Evolutionary conservation across 352 stramenopile species (phyloP).

Genomic region (Globisporangium barbulae): DNA sequence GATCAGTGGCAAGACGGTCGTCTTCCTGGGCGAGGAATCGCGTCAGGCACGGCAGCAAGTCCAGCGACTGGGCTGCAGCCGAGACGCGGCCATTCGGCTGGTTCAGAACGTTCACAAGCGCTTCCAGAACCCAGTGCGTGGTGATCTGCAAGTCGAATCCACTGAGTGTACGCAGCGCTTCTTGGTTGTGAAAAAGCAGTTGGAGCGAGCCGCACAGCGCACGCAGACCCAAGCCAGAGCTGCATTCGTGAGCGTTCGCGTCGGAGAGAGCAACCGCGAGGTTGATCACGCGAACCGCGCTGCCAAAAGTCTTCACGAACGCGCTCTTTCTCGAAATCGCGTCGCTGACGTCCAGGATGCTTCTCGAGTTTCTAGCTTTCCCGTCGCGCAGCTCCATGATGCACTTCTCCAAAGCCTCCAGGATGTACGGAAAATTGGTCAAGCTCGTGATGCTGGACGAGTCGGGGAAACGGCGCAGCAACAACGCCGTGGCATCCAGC

Average conservation of each 20-base stretch:
- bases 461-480: slow-evolving; percentile 74
- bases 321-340: slow-evolving; percentile 54
- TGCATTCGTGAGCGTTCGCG: slow-evolving; percentile 73
- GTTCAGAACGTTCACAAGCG: slow-evolving; percentile 80
- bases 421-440: slow-evolving; percentile 60
- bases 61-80: slow-evolving; percentile 73
- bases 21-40: slow-evolving; percentile 67
- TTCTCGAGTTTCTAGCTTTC: slow-evolving; percentile 31
- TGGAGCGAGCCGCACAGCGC: slow-evolving; percentile 75
- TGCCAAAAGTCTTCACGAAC: slow-evolving; percentile 68
- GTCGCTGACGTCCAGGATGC: slow-evolving; percentile 51
- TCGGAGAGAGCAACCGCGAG: slow-evolving; percentile 68
- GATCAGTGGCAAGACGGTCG: slow-evolving; percentile 62
- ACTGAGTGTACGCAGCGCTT: slow-evolving; percentile 41
- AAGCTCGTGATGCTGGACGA: slow-evolving; percentile 57
- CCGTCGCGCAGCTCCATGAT: slow-evolving; percentile 70
- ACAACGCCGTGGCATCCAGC: slow-evolving; percentile 59
- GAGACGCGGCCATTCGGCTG: slow-evolving; percentile 79
- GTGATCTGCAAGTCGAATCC: slow-evolving; percentile 66
- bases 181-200: slow-evolving; percentile 74
- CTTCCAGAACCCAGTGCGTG: slow-evolving; percentile 78
- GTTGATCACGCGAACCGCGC: slow-evolving; percentile 76
- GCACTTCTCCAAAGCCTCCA: slow-evolving; percentile 79
- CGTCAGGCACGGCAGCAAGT: slow-evolving; percentile 76
- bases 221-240: slow-evolving; percentile 63